Evolutionary conservation across 1,284 basidiomycete species (phyloP).

Genomic region (Puccinia novopanici): DNA sequence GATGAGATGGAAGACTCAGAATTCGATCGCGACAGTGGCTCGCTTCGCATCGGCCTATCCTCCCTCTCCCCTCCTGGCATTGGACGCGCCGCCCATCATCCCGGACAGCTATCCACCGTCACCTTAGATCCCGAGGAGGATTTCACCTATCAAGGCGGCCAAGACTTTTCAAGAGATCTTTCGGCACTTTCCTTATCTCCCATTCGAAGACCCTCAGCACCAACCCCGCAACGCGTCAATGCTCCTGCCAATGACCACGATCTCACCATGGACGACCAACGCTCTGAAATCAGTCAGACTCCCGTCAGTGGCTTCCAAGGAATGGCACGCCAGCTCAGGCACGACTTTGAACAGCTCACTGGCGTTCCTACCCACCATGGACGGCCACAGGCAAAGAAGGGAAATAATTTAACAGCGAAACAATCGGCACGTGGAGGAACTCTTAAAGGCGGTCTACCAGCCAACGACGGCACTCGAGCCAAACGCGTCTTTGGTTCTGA

Average conservation of each 20-base stretch:
- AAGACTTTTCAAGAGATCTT: conserved; percentile 47
- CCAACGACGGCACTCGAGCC: conserved; percentile 37
- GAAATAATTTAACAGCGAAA: neutral
- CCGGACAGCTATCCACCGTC: conserved; percentile 36
- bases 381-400: conserved; percentile 6
- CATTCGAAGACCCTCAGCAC: conserved; percentile 38
- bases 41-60: conserved; percentile 34
- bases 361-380: conserved; percentile 21
- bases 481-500: conserved; percentile 45
- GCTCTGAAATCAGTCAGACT: conserved; percentile 18
- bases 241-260: neutral
- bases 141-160: conserved; percentile 19
- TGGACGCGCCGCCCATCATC: conserved; percentile 20
- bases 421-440: conserved; percentile 19
- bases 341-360: conserved; percentile 36
- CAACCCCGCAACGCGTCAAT: conserved; percentile 16
- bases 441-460: conserved; percentile 25
- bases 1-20: conserved; percentile 22
- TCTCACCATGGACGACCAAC: conserved; percentile 17
- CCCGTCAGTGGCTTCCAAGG: conserved; percentile 45
- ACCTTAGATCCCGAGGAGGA: conserved; percentile 34
- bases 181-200: conserved; percentile 47
- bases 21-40: conserved; percentile 14
- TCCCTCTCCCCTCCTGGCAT: conserved; percentile 51
- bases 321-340: conserved; percentile 41